Evolutionary conservation across 2,329 filamentous ascomycete genomes (phyloP).

Genomic region (Ceratocystis diversiconidia): DNA sequence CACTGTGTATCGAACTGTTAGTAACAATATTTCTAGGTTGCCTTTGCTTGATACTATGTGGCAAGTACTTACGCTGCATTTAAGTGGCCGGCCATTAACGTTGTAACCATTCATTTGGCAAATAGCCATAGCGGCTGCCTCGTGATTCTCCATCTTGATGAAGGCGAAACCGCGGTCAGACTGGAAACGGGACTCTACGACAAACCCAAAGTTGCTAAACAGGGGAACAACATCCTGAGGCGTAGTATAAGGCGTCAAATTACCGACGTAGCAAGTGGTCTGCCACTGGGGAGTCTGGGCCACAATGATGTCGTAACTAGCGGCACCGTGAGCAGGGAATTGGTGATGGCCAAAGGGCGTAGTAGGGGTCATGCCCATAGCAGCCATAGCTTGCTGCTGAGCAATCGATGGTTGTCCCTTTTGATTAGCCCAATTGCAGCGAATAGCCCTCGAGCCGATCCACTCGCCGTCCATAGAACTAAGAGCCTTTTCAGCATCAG

Average conservation of each 20-base stretch:
- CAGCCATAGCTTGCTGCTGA: constrained; percentile 90
- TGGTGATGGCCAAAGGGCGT: constrained; percentile 95
- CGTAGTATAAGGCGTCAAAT: constrained; percentile 92
- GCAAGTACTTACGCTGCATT: constrained; percentile 76
- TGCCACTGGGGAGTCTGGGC: constrained; percentile 94
- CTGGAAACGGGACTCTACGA: constrained; percentile 94
- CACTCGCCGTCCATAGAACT: constrained; percentile 98
- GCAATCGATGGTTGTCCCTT: constrained; percentile 99
- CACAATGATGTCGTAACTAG: constrained; percentile 95
- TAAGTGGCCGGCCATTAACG: constrained; percentile 88
- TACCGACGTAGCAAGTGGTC: constrained; percentile 95
- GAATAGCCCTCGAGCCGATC: constrained; percentile 93
- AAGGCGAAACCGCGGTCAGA: constrained; percentile 96
- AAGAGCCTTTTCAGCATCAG: constrained; percentile 87
- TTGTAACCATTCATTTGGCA: constrained; percentile 97
- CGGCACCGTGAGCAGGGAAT: constrained; percentile 90
- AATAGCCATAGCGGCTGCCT: constrained; percentile 96
- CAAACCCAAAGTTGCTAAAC: constrained; percentile 97
- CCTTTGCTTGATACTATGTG: neutral
- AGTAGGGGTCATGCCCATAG: constrained; percentile 96
- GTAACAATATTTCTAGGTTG: constrained; percentile 4
- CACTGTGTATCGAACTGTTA: constrained; percentile 47
- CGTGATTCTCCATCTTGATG: constrained; percentile 97
- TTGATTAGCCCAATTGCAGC: constrained; percentile 99
- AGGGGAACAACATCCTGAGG: constrained; percentile 93